Evolutionary conservation across 805 yeast species (phyloP).

Genomic region (Jamesozyma spencerorum): DNA sequence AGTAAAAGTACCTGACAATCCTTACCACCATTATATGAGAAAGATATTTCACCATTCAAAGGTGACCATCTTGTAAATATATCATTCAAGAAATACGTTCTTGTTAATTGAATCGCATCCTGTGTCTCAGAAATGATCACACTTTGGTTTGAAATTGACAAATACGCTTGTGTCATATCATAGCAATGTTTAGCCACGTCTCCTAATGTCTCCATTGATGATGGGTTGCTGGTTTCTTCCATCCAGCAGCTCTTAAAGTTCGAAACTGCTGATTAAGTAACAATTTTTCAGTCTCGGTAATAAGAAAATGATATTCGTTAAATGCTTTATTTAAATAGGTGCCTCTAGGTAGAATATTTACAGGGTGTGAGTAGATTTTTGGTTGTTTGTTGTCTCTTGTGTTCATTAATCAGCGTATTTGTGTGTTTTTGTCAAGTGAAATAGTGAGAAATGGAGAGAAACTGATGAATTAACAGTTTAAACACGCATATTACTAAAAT

Average conservation of each 20-base stretch:
- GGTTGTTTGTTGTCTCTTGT: no score
- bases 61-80: constrained; percentile 27
- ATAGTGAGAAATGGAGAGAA: no score
- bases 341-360: no score
- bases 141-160: constrained; percentile 9
- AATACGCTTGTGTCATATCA: constrained; percentile 21
- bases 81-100: constrained; percentile 16
- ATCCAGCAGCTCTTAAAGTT: neutral
- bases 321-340: neutral
- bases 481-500: no score
- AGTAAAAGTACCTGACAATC: constrained; percentile 88
- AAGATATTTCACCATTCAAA: constrained; percentile 45
- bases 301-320: no score
- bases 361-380: no score
- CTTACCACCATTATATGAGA: constrained; percentile 93
- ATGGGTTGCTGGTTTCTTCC: neutral
- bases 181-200: constrained; percentile 20
- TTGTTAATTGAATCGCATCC: constrained; percentile 20
- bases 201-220: constrained; percentile 9
- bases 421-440: no score
- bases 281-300: no score
- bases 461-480: no score
- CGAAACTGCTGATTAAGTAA: neutral
- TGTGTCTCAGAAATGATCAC: constrained; percentile 21
- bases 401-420: no score